Evolutionary conservation across 352 stramenopile genomes (phyloP).

Genomic region (Phytophthora syringae): DNA sequence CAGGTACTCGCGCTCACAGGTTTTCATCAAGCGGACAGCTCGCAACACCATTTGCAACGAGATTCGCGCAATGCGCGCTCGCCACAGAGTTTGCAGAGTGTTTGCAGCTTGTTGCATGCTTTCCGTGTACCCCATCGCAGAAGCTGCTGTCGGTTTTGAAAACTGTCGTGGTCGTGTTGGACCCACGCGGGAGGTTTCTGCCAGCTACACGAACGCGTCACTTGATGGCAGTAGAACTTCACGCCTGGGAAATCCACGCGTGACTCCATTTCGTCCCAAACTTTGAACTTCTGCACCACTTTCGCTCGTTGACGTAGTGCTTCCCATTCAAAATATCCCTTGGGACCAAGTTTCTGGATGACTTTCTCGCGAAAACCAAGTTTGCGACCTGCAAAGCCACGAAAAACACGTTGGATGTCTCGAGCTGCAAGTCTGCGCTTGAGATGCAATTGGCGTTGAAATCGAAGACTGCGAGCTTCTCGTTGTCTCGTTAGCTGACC

Average conservation of each 20-base stretch:
- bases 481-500: slow-evolving; percentile 42
- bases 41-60: slow-evolving; percentile 68
- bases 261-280: slow-evolving; percentile 80
- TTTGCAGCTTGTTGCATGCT: slow-evolving; percentile 57
- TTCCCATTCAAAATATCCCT: slow-evolving; percentile 73
- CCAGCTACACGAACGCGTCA: slow-evolving; percentile 75
- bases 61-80: slow-evolving; percentile 56
- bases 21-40: slow-evolving; percentile 72
- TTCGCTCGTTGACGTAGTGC: slow-evolving; percentile 34
- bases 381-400: slow-evolving; percentile 53
- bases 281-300: slow-evolving; percentile 54
- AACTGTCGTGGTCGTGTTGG: slow-evolving; percentile 44
- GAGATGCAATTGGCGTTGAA: slow-evolving; percentile 31
- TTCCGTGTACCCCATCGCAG: slow-evolving; percentile 78
- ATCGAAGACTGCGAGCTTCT: slow-evolving; percentile 33
- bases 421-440: slow-evolving; percentile 36
- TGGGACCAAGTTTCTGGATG: slow-evolving; percentile 52
- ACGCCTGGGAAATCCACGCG: slow-evolving; percentile 58
- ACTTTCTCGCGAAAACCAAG: slow-evolving; percentile 52
- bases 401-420: slow-evolving; percentile 64
- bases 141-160: slow-evolving; percentile 63
- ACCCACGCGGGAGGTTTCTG: slow-evolving; percentile 67
- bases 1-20: slow-evolving; percentile 75
- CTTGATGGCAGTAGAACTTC: slow-evolving; percentile 76
- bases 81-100: slow-evolving; percentile 62